Conservation (phyloP, 257 asterid genomes). For the Euphrasia confusa region DNA sequence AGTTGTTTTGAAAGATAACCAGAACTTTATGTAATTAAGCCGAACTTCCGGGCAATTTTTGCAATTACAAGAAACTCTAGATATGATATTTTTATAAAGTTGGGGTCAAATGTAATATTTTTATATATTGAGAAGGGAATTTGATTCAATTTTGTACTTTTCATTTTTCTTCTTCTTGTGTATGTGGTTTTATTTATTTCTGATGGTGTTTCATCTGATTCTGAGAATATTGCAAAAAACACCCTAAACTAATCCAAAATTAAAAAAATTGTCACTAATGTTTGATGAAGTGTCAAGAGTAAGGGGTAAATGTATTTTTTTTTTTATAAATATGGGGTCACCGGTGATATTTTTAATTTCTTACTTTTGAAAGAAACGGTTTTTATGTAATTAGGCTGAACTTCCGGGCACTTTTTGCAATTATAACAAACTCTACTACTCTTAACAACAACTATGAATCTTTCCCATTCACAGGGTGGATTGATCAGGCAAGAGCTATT, state of each 20-base stretch:
- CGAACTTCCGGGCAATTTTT: neutral
- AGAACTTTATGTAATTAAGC: neutral
- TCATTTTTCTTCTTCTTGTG: neutral
- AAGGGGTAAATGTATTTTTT: neutral
- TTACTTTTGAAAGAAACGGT: neutral
- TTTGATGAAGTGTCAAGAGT: neutral
- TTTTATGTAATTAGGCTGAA: neutral
- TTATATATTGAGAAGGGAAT: too few species aligned
- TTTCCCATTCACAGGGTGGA: too few species aligned
- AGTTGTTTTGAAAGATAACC: neutral
- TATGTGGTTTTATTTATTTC: neutral
- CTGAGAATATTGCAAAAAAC: neutral
- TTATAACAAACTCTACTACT: neutral
- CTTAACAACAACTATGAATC: too few species aligned
- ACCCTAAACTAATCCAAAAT: too few species aligned
- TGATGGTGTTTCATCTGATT: neutral
- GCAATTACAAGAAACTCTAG: neutral
- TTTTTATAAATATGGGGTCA: neutral
- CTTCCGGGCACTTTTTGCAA: neutral
- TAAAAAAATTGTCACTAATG: neutral
- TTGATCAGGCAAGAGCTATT: constrained; percentile 32
- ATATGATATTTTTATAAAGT: constrained; percentile 32
- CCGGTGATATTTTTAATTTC: neutral
- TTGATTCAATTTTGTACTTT: neutral
- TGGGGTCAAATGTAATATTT: too few species aligned